Evolutionary conservation across 2,329 filamentous ascomycete species (phyloP).

Genomic region (Thelonectria rubi): DNA sequence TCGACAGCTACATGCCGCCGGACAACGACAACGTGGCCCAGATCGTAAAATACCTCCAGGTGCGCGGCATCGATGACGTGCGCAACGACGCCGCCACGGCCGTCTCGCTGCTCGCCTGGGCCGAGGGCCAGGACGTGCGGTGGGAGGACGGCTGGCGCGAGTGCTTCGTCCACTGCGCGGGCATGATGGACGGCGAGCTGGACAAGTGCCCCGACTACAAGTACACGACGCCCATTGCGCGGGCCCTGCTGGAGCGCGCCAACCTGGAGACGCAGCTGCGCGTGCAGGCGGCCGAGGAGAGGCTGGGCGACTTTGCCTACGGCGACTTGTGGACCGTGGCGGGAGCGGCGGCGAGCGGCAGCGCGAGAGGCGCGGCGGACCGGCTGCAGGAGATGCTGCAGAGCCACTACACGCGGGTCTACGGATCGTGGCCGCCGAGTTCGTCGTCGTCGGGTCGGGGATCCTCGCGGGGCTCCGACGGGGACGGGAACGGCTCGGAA

Average conservation of each 20-base stretch:
- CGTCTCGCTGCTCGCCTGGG: conserved; percentile 70
- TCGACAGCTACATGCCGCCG: conserved; percentile 66
- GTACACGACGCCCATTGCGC: conserved; percentile 67
- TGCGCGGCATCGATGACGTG: conserved; percentile 70
- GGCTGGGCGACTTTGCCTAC: conserved; percentile 68
- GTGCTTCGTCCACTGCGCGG: conserved; percentile 72
- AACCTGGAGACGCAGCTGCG: conserved; percentile 69
- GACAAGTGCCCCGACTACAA: conserved; percentile 65
- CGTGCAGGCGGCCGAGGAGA: conserved; percentile 69
- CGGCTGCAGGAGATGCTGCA: conserved; percentile 69
- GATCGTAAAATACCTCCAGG: conserved; percentile 68
- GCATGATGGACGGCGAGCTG: conserved; percentile 64
- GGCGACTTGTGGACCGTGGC: conserved; percentile 66
- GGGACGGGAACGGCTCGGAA: conserved; percentile 45
- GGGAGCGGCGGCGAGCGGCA: conserved; percentile 54
- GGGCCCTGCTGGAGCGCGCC: conserved; percentile 69
- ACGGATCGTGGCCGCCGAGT: conserved; percentile 71
- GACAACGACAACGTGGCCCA: conserved; percentile 66
- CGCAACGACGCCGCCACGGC: conserved; percentile 68
- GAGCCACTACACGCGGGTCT: conserved; percentile 63
- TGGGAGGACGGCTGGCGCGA: conserved; percentile 76
- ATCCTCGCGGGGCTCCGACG: conserved; percentile 28
- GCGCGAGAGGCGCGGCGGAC: conserved; percentile 65
- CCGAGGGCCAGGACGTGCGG: conserved; percentile 67
- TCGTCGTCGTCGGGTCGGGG: conserved; percentile 22